These are phyloP conservation scores for Colletotrichum endophyticum DNA, from an alignment of 2,329 filamentous ascomycete species.

Conservation along the genomic window DNA sequence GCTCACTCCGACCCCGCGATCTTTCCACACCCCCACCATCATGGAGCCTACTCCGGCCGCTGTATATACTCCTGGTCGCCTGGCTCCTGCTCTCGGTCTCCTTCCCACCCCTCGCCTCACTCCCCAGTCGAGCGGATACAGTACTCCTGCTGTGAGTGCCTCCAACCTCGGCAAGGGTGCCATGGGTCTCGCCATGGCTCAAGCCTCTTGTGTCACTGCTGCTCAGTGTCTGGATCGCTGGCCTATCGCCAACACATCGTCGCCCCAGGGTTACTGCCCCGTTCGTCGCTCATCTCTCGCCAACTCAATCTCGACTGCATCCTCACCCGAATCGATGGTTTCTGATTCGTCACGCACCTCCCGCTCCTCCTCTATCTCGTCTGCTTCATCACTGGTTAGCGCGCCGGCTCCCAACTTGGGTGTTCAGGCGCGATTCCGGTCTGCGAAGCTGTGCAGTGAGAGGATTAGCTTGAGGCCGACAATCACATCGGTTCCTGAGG, in stretches of 20 bases:
- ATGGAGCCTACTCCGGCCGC: conserved; percentile 56
- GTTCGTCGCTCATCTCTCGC: conserved; percentile 67
- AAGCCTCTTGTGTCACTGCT: conserved; percentile 51
- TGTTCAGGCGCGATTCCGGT: conserved; percentile 68
- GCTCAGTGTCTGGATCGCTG: conserved; percentile 60
- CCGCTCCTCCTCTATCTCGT: conserved; percentile 69
- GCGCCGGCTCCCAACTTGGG: conserved; percentile 65
- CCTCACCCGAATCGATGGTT: conserved; percentile 71
- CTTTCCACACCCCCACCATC: conserved; percentile 43
- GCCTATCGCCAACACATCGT: conserved; percentile 51
- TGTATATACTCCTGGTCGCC: conserved; percentile 48
- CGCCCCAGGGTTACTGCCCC: conserved; percentile 55
- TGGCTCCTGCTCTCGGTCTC: conserved; percentile 58
- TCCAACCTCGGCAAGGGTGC: conserved; percentile 56
- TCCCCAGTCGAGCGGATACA: conserved; percentile 59
- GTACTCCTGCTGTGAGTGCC: conserved; percentile 65
- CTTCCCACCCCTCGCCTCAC: conserved; percentile 65
- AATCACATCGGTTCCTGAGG: conserved; percentile 63
- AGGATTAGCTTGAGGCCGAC: conserved; percentile 56
- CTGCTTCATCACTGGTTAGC: conserved; percentile 64
- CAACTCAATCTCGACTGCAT: conserved; percentile 66
- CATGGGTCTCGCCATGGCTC: conserved; percentile 66
- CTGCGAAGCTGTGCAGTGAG: conserved; percentile 62
- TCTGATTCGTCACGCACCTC: conserved; percentile 67
- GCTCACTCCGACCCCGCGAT: conserved; percentile 45